phyloP scores from a whole-genome alignment of 2,329 filamentous ascomycete species.

The Claviceps lovelessii region DNA sequence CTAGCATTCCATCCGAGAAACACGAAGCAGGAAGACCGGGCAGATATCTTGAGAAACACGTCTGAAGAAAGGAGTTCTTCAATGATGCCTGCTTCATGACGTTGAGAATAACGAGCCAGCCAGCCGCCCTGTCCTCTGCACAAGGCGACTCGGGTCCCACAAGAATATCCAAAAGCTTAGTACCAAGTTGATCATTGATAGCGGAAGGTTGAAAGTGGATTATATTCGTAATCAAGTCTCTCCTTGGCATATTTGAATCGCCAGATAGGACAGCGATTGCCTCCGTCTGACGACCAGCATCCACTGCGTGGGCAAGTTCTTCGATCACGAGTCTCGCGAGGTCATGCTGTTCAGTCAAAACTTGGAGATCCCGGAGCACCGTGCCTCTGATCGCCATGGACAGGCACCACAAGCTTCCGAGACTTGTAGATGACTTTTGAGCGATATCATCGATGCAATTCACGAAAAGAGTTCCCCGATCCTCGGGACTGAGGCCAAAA shows the following conservation, averaged over 20 bases:
- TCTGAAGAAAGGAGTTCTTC: slow-evolving; percentile 40
- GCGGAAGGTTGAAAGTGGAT: slow-evolving; percentile 46
- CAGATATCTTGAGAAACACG: slow-evolving; percentile 42
- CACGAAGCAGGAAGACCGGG: slow-evolving; percentile 40
- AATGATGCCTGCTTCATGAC: slow-evolving; percentile 27
- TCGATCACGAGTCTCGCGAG: slow-evolving; percentile 47
- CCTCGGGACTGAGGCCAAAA: slow-evolving; percentile 37
- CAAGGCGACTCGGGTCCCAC: slow-evolving; percentile 50
- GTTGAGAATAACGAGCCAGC: slow-evolving; percentile 53
- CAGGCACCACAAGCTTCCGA: slow-evolving; percentile 60
- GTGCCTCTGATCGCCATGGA: slow-evolving; percentile 32
- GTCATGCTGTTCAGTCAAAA: slow-evolving; percentile 46
- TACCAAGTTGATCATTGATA: slow-evolving; percentile 47
- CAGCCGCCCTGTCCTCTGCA: slow-evolving; percentile 45
- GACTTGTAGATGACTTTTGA: slow-evolving; percentile 45
- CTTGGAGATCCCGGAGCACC: slow-evolving; percentile 35
- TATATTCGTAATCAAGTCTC: slow-evolving; percentile 42
- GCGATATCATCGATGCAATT: slow-evolving; percentile 56
- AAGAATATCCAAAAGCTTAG: slow-evolving; percentile 56
- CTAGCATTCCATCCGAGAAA: slow-evolving; percentile 47
- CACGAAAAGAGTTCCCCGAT: slow-evolving; percentile 47
- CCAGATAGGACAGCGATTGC: slow-evolving; percentile 32
- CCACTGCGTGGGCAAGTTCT: slow-evolving; percentile 45
- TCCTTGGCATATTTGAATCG: slow-evolving; percentile 35
- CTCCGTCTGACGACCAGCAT: slow-evolving; percentile 17